A percentile compares a stretch with the other conserved stretches of the same genome.
Conservation (phyloP, 2,329 filamentous ascomycete species). For the Fusarium virguliforme region DNA sequence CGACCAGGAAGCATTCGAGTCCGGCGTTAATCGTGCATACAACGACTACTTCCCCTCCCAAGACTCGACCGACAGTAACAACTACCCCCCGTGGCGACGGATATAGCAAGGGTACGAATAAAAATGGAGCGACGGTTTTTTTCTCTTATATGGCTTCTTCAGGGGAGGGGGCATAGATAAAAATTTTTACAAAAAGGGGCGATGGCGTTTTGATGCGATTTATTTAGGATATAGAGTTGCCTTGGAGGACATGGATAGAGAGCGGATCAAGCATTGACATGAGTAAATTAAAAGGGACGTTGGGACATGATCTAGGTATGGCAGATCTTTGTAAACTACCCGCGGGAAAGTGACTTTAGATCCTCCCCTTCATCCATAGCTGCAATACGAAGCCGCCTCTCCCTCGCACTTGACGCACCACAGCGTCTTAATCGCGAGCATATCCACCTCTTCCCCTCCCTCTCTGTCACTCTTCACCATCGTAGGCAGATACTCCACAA, state of each 20-base stretch:
- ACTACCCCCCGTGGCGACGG: not conserved
- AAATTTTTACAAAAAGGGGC: not conserved
- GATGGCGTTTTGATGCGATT: not conserved
- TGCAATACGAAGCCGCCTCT: conserved; percentile 26
- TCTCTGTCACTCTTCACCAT: conserved; percentile 31
- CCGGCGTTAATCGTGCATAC: not conserved
- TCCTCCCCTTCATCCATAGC: not conserved
- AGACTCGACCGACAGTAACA: not conserved
- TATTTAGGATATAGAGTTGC: not conserved
- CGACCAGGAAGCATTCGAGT: not conserved
- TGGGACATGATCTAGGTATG: no score
- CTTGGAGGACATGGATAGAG: not conserved
- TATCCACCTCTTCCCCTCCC: conserved; percentile 34
- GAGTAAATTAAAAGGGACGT: no score
- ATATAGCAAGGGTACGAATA: not conserved
- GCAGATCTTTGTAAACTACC: no score
- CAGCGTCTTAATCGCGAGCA: conserved; percentile 35
- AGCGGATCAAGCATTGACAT: no score
- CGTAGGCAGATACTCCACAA: conserved; percentile 21
- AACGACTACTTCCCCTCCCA: not conserved
- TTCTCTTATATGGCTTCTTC: not conserved
- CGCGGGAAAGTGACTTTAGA: no score
- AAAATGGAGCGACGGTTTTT: not conserved
- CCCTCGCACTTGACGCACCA: conserved; percentile 44
- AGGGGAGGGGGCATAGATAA: conserved; percentile 7